A percentile compares a stretch with the other conserved stretches of the same genome.
Evolutionary conservation across 2,329 filamentous ascomycete species (phyloP).

Genomic region (Neopestalotiopsis sp.): DNA sequence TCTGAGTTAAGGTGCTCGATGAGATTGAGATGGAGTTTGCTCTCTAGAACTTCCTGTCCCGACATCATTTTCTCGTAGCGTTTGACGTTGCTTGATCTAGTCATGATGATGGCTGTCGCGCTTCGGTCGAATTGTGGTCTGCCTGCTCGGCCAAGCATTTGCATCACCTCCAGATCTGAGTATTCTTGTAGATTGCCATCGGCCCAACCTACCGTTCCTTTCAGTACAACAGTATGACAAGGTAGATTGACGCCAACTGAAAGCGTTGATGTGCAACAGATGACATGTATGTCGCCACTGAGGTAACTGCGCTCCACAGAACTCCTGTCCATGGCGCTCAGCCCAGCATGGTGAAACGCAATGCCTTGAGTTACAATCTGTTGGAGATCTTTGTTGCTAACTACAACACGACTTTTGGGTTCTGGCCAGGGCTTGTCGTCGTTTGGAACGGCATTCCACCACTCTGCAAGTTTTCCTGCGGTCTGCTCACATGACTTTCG

Average conservation of each 20-base stretch:
- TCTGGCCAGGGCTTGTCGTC: conserved; percentile 66
- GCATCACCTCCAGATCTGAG: conserved; percentile 84
- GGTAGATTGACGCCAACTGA: conserved; percentile 85
- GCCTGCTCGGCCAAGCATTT: conserved; percentile 87
- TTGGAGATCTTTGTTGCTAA: conserved; percentile 66
- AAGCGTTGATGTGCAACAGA: conserved; percentile 86
- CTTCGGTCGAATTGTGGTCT: conserved; percentile 81
- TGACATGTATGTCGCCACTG: conserved; percentile 74
- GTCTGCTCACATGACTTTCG: conserved; percentile 72
- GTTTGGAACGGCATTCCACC: conserved; percentile 61
- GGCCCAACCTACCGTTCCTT: conserved; percentile 74
- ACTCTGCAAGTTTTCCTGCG: conserved; percentile 68
- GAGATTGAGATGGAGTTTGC: conserved; percentile 77
- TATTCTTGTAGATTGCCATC: conserved; percentile 69
- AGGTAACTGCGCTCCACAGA: conserved; percentile 72
- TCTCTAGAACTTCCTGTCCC: conserved; percentile 76
- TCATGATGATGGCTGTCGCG: conserved; percentile 81
- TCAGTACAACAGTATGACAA: conserved; percentile 82
- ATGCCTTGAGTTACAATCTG: conserved; percentile 60
- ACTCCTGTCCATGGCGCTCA: conserved; percentile 67
- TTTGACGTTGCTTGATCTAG: conserved; percentile 64
- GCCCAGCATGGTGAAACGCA: conserved; percentile 82
- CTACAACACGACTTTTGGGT: conserved; percentile 54
- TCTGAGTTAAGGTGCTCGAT: conserved; percentile 87
- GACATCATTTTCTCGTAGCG: conserved; percentile 77